Base-by-base conservation (phyloP, 2,329 filamentous ascomycete species). In the Fusarium cyanostomum region DNA sequence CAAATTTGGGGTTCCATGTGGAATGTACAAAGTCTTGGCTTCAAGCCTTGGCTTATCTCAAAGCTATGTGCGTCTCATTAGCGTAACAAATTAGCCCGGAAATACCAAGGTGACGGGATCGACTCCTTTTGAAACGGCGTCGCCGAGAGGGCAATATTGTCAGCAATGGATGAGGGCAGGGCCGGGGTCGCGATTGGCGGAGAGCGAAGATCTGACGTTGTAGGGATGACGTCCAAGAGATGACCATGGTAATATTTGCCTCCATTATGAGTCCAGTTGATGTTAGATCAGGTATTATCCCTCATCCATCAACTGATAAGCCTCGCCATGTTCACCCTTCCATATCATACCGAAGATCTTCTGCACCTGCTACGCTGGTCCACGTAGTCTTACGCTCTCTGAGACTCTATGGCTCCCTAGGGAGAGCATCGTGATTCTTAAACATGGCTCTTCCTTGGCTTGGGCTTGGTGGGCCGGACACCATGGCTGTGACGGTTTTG, bases 201-300 rank as follows among this genome's bases (percentile, higher is more conserved):
- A 38, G 10, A 51, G 31, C 18, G 8, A 11, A 38, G 37, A 42
- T 37, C 37, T 28, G 55, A 37, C 15, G 28, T 27, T 26, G 45
- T 65, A 64, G 61, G 61, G 56, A 51, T 64, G 61, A 60, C 30
- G 28, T 11, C n/a, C 9, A 16, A 37, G 33, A 39, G 15, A 15
- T 13, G 27, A 13, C 34, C 26, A 53, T 9, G 41, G 58, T 41
- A 12, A 49, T 18, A 56, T 43, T 24, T 62, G 35, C n/a, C 41
- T 21, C 35, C 48, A 9, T 2, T 28, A 3, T 21, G 13, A 33
- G 12, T 18, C 18, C 11, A 12, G 16, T 7, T 7, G 18, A 53
- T 41, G 39, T 28, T 38, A 28, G n/a, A 33, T 42, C 41, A 41
- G 30, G 37, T 37, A 45, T 45, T 10, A 30, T 21, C 15, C 18